Base-by-base conservation (phyloP, 345 rosid species). In the Diplotaxis tenuifolia region DNA sequence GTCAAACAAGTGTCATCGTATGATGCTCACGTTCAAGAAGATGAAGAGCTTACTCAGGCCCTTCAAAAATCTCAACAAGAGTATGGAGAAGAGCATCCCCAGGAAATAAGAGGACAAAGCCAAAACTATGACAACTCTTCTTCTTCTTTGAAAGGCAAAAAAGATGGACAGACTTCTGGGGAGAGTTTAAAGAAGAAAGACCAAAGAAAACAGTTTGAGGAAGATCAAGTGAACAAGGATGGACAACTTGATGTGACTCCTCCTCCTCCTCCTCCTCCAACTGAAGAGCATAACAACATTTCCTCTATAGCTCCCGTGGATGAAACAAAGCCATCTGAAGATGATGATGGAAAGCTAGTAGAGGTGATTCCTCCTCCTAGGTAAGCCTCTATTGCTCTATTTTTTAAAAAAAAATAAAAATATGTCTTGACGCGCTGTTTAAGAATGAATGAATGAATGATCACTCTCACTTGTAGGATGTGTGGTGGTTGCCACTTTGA, bases 401-500 rank as follows among this genome's bases (percentile, higher is more conserved):
- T n/a, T n/a, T n/a, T n/a, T n/a, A n/a, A n/a, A n/a, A n/a, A n/a
- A n/a, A n/a, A n/a, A n/a, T n/a, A n/a, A n/a, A n/a, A n/a, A n/a
- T n/a, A n/a, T n/a, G n/a, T n/a, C n/a, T n/a, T n/a, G n/a, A n/a
- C n/a, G n/a, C n/a, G n/a, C n/a, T n/a, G n/a, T n/a, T n/a, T n/a
- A n/a, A n/a, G n/a, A n/a, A n/a, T n/a, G n/a, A n/a, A n/a, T n/a
- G n/a, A n/a, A n/a, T n/a, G n/a, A n/a, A n/a, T n/a, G n/a, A n/a
- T n/a, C n/a, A n/a, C n/a, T n/a, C n/a, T n/a, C n/a, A n/a, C n/a
- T n/a, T n/a, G 45, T 8, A 93, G 98, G 77, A 6, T 82, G 73
- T 91, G 97, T 70, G 80, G 81, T 42, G 86, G 92, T 28, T 94
- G 98, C 85, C 55, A 82, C 65, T 73, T 64, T 9, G 86, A 69